Evolutionary conservation across 208 protist genomes (phyloP), one percentile per base, ranked within the genome.

Genomic region (Phytomonas francai): DNA sequence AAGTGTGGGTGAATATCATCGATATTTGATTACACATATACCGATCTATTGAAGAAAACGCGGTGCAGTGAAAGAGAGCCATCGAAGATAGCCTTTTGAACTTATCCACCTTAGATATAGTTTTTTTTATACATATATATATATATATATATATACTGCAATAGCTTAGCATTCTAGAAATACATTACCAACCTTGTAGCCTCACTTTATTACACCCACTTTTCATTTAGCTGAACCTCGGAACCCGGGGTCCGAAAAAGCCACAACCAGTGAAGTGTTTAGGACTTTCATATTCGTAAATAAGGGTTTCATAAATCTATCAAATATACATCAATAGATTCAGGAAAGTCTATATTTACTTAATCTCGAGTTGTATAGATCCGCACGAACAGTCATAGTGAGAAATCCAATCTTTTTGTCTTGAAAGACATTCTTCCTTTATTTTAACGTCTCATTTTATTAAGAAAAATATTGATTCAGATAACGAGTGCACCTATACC

Each of bases 371-470:
- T 39, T 39, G 11, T 39, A 4, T 39, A 39, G 34, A 11, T 4
- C 4, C 34, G 11, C 11, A 4, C 34, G 11, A 39, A 39, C 11
- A 39, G 4, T 39, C 4, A 39, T 39, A 39, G 34, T 12, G 34
- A 39, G 34, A 11, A 39, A 39, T 4, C 34, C 11, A 4, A 39
- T 4, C 29, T 74, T 63, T 49, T 45, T 69, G 5, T 70, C 56
- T 70, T 28, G 39, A 32, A 1, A 14, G 30, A 60, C 64, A 45
- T 31, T 68, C 64, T 34, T 34, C 34, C 29, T 11, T 57, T 19
- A 12, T 30, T 64, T 72, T 60, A 7, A 28, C 49, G 19, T 45
- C 42, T 69, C 51, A 32, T 63, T 51, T 69, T 61, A 58, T 19
- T 54, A 58, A 67, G 14, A 67, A 22, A 27, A 33, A 42, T 65